These are phyloP conservation scores for Fusarium papillatum DNA, from an alignment of 2,329 filamentous ascomycete species.

Conservation along the genomic window DNA sequence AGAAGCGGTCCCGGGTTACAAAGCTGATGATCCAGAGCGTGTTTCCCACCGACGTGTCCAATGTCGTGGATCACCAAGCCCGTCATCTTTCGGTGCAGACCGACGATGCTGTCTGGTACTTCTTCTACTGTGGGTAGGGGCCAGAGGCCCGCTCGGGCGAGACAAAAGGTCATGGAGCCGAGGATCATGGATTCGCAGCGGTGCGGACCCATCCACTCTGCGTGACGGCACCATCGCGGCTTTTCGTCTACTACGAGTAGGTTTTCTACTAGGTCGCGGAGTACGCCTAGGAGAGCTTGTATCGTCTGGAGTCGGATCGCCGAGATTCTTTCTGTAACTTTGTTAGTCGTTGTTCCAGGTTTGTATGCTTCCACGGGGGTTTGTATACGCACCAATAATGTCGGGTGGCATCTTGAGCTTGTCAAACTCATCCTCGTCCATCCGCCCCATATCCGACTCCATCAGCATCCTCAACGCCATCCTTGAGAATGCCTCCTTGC, in stretches of 20 bases:
- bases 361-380: background rate
- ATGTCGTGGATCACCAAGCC: conserved; percentile 47
- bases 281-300: conserved; percentile 38
- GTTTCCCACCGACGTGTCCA: conserved; percentile 18
- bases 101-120: conserved; percentile 41
- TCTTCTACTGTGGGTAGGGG: conserved; percentile 44
- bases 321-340: conserved; percentile 30
- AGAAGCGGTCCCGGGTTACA: conserved; percentile 40
- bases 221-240: conserved; percentile 50
- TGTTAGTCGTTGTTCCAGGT: background rate
- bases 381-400: conserved; percentile 20
- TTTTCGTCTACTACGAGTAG: conserved; percentile 47
- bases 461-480: conserved; percentile 40
- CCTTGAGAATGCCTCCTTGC: conserved; percentile 36
- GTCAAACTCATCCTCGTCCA: conserved; percentile 27
- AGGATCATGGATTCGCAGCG: conserved; percentile 54
- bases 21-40: conserved; percentile 17
- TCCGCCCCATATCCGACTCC: conserved; percentile 24
- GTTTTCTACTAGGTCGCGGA: conserved; percentile 41
- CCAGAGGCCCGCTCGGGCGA: conserved; percentile 49
- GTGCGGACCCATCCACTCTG: conserved; percentile 51
- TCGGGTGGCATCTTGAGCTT: conserved; percentile 25
- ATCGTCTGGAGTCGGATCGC: conserved; percentile 35
- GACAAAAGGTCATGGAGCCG: conserved; percentile 51
- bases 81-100: conserved; percentile 39